Evolutionary conservation across 164 flowering plant genomes (phyloP).

Genomic region (Aristolochia contorta): DNA sequence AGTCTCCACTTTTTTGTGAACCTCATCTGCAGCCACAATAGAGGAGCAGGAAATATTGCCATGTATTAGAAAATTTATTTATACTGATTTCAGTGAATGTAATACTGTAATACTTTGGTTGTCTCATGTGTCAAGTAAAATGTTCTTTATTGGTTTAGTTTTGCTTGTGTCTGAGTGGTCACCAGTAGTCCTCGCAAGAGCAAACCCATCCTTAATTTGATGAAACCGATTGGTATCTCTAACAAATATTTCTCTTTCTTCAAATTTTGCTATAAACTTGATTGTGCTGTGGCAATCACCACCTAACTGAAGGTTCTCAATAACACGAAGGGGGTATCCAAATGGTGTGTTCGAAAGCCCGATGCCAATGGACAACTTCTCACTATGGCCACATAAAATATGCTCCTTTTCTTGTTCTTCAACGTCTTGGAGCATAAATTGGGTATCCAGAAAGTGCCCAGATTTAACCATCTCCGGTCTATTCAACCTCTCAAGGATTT

Average conservation of each 20-base stretch:
- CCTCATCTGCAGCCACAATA: background rate
- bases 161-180: constrained; percentile 7
- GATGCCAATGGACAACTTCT: constrained; percentile 57
- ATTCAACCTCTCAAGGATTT: constrained; percentile 38
- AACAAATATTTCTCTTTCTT: constrained; percentile 54
- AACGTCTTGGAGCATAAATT: constrained; percentile 62
- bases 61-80: background rate
- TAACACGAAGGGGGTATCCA: constrained; percentile 48
- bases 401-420: constrained; percentile 82
- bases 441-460: constrained; percentile 37
- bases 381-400: constrained; percentile 65
- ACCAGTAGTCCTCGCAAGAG: constrained; percentile 75
- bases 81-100: background rate
- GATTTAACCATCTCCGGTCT: constrained; percentile 54
- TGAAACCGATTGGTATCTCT: constrained; percentile 73
- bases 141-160: background rate
- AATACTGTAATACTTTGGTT: background rate
- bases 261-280: constrained; percentile 52
- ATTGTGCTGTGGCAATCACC: constrained; percentile 62
- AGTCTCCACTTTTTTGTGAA: background rate
- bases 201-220: constrained; percentile 61
- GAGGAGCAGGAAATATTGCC: background rate
- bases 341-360: constrained; percentile 53
- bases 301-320: constrained; percentile 68
- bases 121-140: background rate